Base-by-base conservation (phyloP, 73 alveolate species). In the Urostyla sp. region DNA sequence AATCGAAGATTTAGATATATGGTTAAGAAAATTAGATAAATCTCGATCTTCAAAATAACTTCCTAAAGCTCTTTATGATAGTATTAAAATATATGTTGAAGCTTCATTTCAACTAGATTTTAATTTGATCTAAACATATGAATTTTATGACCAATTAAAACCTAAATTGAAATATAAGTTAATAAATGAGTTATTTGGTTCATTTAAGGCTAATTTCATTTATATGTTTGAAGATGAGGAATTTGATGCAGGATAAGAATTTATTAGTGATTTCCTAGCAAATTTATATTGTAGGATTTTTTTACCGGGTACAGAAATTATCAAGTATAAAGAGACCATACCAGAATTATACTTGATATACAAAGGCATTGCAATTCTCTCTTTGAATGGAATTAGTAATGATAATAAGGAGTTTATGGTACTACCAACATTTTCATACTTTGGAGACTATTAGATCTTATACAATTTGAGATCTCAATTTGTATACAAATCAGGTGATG, bases 351-450 rank as follows among this genome's bases (percentile, higher is more conserved):
- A 75, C 28, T 21, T 85, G 75, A 75, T 85, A 72, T 44, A 75
- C 13, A 66, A 85, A 35, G 93, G 93, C 0, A 50, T 56, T 5
- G 83, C 66, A 31, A 20, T 72, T 8, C 54, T 80, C 24, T 61
- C 63, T 31, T 34, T 51, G 43, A 44, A 85, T 52, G 69, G 85
- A 50, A 80, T 48, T 10, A n/a, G 46, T 16, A 55, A 67, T 20
- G 73, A 48, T 24, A 45, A 83, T 49, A 37, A 10, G 18, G 88
- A 75, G 32, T 72, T 85, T 31, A 55, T 86, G 32, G 80, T 78
- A 0, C 77, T 86, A 26, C 94, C 94, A 0, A 72, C 87, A 13
- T 53, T 44, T 38, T 76, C 94, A n/a, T 86, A 61, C 78, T 86
- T 86, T 46, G 94, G 94, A n/a, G 94, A 86, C 21, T 63, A 72